Evolutionary conservation across 2,329 filamentous ascomycete species (phyloP).

Genomic region (Cytospora paraplurivora): DNA sequence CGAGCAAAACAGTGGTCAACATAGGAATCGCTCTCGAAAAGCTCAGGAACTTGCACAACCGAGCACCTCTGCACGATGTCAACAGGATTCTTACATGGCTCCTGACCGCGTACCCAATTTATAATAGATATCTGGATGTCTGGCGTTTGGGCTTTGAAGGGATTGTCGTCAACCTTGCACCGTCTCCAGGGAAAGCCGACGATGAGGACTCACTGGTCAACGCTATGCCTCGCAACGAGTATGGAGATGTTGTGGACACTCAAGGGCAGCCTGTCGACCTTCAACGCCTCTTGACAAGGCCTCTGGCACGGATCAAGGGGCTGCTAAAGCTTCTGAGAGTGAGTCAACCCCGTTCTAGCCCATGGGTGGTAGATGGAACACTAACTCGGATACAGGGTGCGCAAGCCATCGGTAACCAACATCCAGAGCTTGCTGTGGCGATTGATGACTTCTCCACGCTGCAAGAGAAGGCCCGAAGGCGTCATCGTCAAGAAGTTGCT

Average conservation of each 20-base stretch:
- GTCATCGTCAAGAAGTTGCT: conserved; percentile 66
- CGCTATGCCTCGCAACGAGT: conserved; percentile 61
- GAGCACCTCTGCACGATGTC: conserved; percentile 73
- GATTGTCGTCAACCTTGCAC: conserved; percentile 88
- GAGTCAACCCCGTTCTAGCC: conserved; percentile 28
- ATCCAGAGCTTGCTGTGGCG: conserved; percentile 58
- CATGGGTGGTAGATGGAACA: neutral
- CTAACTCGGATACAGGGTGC: conserved; percentile 54
- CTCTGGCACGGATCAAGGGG: conserved; percentile 84
- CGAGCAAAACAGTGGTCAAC: conserved; percentile 85
- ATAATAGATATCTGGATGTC: conserved; percentile 80
- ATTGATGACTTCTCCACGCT: conserved; percentile 68
- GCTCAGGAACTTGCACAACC: conserved; percentile 76
- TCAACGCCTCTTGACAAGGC: conserved; percentile 86
- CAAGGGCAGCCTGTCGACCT: conserved; percentile 92
- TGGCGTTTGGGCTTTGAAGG: conserved; percentile 96
- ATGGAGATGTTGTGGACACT: conserved; percentile 68
- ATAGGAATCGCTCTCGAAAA: conserved; percentile 92
- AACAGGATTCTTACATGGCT: conserved; percentile 80
- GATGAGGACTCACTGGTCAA: conserved; percentile 63
- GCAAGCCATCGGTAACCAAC: conserved; percentile 56
- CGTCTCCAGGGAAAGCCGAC: conserved; percentile 55
- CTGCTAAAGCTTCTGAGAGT: conserved; percentile 82
- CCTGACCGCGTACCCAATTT: conserved; percentile 73
- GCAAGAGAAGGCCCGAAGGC: conserved; percentile 73